Percentiles rank a stretch among this genome's conserved stretches.
phyloP scores from a whole-genome alignment of 2,329 filamentous ascomycete species.

The Penicillium sp. region DNA sequence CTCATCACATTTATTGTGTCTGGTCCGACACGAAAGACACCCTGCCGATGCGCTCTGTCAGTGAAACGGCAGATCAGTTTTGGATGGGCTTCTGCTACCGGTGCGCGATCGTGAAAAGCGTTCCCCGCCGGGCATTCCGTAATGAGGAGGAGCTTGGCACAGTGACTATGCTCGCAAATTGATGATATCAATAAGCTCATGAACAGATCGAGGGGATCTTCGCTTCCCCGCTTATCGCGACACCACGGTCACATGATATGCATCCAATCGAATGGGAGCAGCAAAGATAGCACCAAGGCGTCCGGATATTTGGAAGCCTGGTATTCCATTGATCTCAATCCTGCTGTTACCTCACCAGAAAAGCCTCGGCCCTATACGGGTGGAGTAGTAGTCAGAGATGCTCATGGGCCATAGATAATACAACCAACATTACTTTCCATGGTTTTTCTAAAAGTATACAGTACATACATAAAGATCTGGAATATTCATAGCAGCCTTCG shows the following conservation, averaged over 20 bases:
- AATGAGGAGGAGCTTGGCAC: background rate
- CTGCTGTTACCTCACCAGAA: too few species aligned
- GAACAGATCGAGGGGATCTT: background rate
- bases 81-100: constrained; percentile 9
- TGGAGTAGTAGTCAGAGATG: too few species aligned
- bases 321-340: background rate
- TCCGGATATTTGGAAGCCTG: background rate
- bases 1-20: constrained; percentile 25
- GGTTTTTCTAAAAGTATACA: too few species aligned
- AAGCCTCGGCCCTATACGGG: too few species aligned
- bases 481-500: too few species aligned
- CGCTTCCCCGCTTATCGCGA: constrained; percentile 16
- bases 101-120: constrained; percentile 20
- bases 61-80: background rate
- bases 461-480: too few species aligned
- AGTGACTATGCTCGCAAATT: background rate
- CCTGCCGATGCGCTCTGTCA: constrained; percentile 6
- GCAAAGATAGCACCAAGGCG: background rate
- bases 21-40: constrained; percentile 22
- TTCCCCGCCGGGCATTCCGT: constrained; percentile 15
- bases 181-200: background rate
- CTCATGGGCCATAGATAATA: too few species aligned
- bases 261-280: background rate
- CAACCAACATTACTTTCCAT: too few species aligned
- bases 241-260: constrained; percentile 18